phyloP scores from a whole-genome alignment of 75 land plant species.

The Ceratopteris richardii region DNA sequence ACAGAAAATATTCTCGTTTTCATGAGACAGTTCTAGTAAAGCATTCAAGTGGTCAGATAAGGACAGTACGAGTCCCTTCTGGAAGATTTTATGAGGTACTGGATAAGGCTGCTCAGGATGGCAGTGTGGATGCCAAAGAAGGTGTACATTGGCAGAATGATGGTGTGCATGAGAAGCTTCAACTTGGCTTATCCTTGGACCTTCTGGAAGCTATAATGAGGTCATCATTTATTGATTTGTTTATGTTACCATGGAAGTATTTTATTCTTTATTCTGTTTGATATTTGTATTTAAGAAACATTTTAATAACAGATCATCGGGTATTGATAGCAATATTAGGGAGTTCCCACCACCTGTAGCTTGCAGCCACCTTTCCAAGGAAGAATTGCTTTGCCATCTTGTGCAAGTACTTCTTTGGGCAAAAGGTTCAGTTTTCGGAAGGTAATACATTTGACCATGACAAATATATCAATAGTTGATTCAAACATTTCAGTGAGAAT shows the following conservation, averaged over 20 bases:
- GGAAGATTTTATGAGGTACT: conserved; percentile 39
- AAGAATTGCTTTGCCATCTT: conserved; percentile 43
- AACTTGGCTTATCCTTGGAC: conserved; percentile 40
- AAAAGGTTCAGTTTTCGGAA: conserved; percentile 37
- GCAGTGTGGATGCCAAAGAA: conserved; percentile 45
- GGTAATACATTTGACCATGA: too few relatives aligned
- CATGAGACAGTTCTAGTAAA: conserved; percentile 34
- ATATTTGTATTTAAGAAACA: not conserved
- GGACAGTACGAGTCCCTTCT: conserved; percentile 35
- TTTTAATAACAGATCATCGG: conserved; percentile 24
- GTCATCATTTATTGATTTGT: conserved; percentile 4
- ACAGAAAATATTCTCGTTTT: conserved; percentile 14
- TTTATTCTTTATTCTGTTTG: not conserved
- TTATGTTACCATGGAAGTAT: not conserved
- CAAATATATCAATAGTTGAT: too few relatives aligned
- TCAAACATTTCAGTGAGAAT: too few relatives aligned
- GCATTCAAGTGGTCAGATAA: conserved; percentile 23
- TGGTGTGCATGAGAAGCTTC: conserved; percentile 36
- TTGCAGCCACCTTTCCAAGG: conserved; percentile 30
- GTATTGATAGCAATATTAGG: conserved; percentile 25
- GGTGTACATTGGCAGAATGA: conserved; percentile 45
- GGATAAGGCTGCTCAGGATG: conserved; percentile 38
- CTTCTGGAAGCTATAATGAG: conserved; percentile 42
- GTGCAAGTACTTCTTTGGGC: conserved; percentile 48
- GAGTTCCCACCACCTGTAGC: conserved; percentile 39